Evolutionary conservation across 345 rosid species (phyloP).

Genomic region (Eucalyptus virginea): DNA sequence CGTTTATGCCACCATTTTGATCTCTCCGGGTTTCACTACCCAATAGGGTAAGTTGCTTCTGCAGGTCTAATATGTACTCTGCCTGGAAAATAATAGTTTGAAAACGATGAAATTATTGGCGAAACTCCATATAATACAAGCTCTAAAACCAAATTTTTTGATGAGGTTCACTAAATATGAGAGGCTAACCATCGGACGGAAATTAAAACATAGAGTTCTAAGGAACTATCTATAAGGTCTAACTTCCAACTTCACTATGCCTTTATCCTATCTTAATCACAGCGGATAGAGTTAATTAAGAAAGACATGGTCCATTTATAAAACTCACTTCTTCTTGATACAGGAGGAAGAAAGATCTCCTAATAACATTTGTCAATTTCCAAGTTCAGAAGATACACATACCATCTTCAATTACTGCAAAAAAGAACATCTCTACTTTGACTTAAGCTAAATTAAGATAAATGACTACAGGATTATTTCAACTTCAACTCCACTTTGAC

Average conservation of each 20-base stretch:
- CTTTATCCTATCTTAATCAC: background rate
- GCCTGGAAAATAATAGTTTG: slow-evolving; percentile 36
- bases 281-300: background rate
- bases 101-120: background rate
- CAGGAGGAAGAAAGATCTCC: background rate
- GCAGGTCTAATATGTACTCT: slow-evolving; percentile 69
- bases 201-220: background rate
- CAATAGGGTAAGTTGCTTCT: slow-evolving; percentile 80
- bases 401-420: background rate
- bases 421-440: background rate
- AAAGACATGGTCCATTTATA: background rate
- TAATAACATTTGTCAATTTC: background rate
- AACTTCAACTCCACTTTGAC: slow-evolving; percentile 16
- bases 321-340: background rate
- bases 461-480: background rate
- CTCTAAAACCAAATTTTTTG: background rate
- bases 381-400: background rate
- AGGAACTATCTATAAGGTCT: background rate
- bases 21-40: slow-evolving; percentile 66
- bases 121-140: background rate
- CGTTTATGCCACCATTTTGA: slow-evolving; percentile 42
- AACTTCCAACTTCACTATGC: background rate
- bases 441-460: background rate
- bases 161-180: background rate
- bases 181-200: background rate